Conservation (phyloP, 169 alveolate genomes). For the Theileria orientalis region DNA sequence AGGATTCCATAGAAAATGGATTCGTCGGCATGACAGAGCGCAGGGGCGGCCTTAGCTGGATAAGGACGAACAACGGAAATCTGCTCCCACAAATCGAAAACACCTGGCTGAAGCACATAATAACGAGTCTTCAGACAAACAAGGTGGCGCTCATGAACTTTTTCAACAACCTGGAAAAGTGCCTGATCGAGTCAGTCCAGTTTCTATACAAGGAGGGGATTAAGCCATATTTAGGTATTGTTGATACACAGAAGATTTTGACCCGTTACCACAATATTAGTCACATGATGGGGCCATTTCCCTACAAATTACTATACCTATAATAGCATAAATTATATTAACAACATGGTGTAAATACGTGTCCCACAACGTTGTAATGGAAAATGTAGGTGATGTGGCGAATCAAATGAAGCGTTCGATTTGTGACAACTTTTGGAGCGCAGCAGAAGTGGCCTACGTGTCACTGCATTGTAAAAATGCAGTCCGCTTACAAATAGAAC, state of each 20-base stretch:
- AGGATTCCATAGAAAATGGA: neutral
- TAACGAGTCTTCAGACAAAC: conserved; percentile 62
- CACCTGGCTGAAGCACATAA: conserved; percentile 73
- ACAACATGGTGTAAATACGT: too few relatives aligned
- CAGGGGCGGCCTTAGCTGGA: conserved; percentile 77
- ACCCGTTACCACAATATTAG: too few relatives aligned
- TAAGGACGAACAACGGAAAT: conserved; percentile 38
- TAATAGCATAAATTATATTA: neutral
- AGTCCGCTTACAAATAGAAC: conserved; percentile 68
- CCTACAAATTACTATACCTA: neutral
- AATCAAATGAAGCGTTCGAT: conserved; percentile 77
- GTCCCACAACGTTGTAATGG: too few relatives aligned
- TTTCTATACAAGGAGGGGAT: conserved; percentile 76
- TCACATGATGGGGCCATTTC: too few relatives aligned
- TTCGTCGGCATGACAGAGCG: conserved; percentile 44
- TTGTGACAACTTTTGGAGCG: conserved; percentile 78
- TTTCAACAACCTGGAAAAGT: conserved; percentile 56
- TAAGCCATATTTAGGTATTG: conserved; percentile 70
- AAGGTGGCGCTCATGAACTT: conserved; percentile 55
- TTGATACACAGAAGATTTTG: too few relatives aligned
- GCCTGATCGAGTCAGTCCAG: conserved; percentile 68
- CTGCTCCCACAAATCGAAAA: conserved; percentile 73
- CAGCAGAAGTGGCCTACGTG: conserved; percentile 76
- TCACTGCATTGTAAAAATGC: conserved; percentile 63
- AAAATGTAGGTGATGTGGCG: conserved; percentile 63